Evolutionary conservation across 2,329 filamentous ascomycete species (phyloP).

Genomic region (Botryosphaeria dothidea): DNA sequence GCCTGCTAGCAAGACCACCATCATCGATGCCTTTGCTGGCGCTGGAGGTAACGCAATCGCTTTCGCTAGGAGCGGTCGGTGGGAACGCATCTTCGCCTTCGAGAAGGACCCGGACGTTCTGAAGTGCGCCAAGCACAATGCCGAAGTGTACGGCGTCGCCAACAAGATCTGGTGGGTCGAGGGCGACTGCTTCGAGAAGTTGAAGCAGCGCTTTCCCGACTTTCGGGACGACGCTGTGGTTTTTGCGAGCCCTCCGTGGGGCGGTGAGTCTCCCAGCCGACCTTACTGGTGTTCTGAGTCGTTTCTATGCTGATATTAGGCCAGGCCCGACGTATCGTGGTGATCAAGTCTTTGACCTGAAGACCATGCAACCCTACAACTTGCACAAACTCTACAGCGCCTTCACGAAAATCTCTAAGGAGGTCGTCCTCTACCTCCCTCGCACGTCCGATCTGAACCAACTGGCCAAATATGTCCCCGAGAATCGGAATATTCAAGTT

Average conservation of each 20-base stretch:
- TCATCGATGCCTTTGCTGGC: slow-evolving; percentile 89
- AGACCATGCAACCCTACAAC: slow-evolving; percentile 87
- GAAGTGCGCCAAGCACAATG: slow-evolving; percentile 90
- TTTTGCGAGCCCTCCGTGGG: slow-evolving; percentile 76
- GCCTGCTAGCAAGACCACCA: slow-evolving; percentile 58
- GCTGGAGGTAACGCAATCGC: slow-evolving; percentile 93
- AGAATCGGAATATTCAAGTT: slow-evolving; percentile 37
- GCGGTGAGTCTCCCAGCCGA: slow-evolving; percentile 54
- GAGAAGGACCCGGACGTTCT: slow-evolving; percentile 80
- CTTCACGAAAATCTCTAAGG: slow-evolving; percentile 42
- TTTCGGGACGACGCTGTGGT: slow-evolving; percentile 52
- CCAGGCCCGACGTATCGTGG: slow-evolving; percentile 63
- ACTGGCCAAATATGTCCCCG: slow-evolving; percentile 34
- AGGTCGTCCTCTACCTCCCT: slow-evolving; percentile 78
- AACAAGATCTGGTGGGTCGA: slow-evolving; percentile 82
- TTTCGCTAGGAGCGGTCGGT: slow-evolving; percentile 79
- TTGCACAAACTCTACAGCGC: slow-evolving; percentile 45
- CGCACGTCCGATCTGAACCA: slow-evolving; percentile 51
- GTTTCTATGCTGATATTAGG: slow-evolving; percentile 4
- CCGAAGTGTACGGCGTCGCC: slow-evolving; percentile 76
- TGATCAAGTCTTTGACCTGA: slow-evolving; percentile 76
- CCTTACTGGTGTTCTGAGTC: slow-evolving; percentile 12
- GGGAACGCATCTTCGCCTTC: slow-evolving; percentile 82
- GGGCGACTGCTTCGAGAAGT: slow-evolving; percentile 79
- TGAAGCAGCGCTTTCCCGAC: slow-evolving; percentile 56